These are phyloP conservation scores for Phalaenopsis equestris DNA, from an alignment of 106 monocot genomes.

Conservation along the genomic window DNA sequence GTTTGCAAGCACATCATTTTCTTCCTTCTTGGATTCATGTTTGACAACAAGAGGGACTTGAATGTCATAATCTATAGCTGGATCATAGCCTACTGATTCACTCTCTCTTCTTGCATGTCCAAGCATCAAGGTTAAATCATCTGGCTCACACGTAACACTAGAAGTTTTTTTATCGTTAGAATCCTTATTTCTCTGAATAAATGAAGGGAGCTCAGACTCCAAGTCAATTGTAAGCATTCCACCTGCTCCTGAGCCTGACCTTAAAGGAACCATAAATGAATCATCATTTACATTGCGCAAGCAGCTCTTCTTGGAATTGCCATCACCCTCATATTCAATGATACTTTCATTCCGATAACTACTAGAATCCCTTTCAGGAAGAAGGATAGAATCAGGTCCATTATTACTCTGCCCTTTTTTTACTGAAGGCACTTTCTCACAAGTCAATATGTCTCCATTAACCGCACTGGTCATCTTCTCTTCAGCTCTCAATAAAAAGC, in stretches of 20 bases:
- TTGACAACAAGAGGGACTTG: slow-evolving; percentile 29
- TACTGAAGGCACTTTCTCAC: slow-evolving; percentile 47
- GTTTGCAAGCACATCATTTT: slow-evolving; percentile 19
- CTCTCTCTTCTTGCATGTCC: slow-evolving; percentile 35
- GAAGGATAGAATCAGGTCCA: slow-evolving; percentile 46
- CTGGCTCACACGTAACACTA: slow-evolving; percentile 53
- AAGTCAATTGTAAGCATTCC: slow-evolving; percentile 49
- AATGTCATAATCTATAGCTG: slow-evolving; percentile 57
- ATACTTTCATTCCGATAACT: slow-evolving; percentile 18
- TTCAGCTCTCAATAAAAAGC: slow-evolving; percentile 71
- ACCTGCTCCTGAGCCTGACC: slow-evolving; percentile 24
- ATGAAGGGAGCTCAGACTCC: slow-evolving; percentile 41
- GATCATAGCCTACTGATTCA: slow-evolving; percentile 57
- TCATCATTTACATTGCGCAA: slow-evolving; percentile 48
- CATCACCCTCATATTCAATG: slow-evolving; percentile 26
- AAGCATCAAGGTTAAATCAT: slow-evolving; percentile 77
- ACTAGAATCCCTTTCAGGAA: slow-evolving; percentile 33
- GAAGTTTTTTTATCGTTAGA: slow-evolving; percentile 13
- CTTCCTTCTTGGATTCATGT: slow-evolving; percentile 14
- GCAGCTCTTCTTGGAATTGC: slow-evolving; percentile 20
- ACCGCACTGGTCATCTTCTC: slow-evolving; percentile 33
- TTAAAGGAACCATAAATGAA: slow-evolving; percentile 59
- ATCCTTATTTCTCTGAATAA: slow-evolving; percentile 23
- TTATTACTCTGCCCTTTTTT: slow-evolving; percentile 34
- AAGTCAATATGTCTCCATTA: slow-evolving; percentile 49